phyloP scores from a whole-genome alignment of 2,329 filamentous ascomycete species.

The Penicillium carneum region DNA sequence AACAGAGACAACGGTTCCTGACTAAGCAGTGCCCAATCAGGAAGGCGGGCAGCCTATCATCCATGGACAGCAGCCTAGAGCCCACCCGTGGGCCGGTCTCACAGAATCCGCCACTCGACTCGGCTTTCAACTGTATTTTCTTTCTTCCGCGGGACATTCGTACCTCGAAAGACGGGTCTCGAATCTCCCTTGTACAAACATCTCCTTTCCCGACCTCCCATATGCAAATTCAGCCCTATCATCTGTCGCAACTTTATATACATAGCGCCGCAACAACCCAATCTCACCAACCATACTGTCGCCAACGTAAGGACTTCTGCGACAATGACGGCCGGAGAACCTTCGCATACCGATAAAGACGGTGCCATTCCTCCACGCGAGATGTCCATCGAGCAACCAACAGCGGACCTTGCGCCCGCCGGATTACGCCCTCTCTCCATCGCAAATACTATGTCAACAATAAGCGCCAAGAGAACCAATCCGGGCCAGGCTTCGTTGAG shows the following conservation, averaged over 20 bases:
- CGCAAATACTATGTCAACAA: conserved; percentile 18
- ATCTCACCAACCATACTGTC: conserved; percentile 1
- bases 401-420: background rate
- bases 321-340: conserved; percentile 31
- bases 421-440: conserved; percentile 18
- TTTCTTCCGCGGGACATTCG: background rate
- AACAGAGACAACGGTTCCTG: background rate
- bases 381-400: background rate
- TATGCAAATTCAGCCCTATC: background rate
- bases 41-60: background rate
- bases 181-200: background rate
- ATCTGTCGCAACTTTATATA: conserved; percentile 24
- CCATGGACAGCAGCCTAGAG: background rate
- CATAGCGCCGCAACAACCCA: conserved; percentile 22
- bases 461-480: conserved; percentile 8
- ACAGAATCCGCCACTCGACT: conserved; percentile 11
- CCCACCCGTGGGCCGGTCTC: background rate
- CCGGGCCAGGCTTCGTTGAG: background rate
- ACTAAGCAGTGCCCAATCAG: conserved; percentile 5
- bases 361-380: conserved; percentile 4
- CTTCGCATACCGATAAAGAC: conserved; percentile 3
- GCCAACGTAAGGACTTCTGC: conserved; percentile 8
- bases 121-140: background rate
- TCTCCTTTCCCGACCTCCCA: too few relatives aligned
- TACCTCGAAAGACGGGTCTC: background rate